Percentiles rank a stretch among this genome's conserved stretches.
phyloP scores from a whole-genome alignment of 73 alveolate species.

The Blepharisma japonicum region DNA sequence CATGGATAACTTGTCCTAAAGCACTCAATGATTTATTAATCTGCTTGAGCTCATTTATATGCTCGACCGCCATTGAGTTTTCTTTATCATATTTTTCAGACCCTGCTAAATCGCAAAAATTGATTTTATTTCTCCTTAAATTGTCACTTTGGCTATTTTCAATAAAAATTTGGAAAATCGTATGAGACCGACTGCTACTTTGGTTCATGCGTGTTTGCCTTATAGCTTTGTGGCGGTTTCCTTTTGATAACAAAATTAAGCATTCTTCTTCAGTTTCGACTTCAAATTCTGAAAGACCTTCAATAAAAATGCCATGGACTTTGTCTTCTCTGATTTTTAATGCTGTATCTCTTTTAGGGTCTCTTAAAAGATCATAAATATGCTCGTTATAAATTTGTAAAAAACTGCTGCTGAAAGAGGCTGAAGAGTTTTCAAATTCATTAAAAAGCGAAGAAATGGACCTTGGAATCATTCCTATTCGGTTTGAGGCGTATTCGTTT shows the following conservation, averaged over 20 bases:
- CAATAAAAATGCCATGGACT: conserved; percentile 64
- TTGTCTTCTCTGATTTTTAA: conserved; percentile 55
- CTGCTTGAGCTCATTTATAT: conserved; percentile 74
- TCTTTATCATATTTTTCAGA: conserved; percentile 84
- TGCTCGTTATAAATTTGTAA: conserved; percentile 95
- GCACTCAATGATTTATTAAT: conserved; percentile 81
- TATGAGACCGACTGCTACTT: conserved; percentile 66
- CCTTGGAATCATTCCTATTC: neutral
- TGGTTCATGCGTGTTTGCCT: conserved; percentile 82
- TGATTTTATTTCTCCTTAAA: conserved; percentile 52
- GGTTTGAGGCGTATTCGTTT: neutral
- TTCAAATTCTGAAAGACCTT: conserved; percentile 61
- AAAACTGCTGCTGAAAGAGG: conserved; percentile 63
- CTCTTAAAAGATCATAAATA: conserved; percentile 88
- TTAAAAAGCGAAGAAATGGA: conserved; percentile 12
- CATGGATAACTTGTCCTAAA: conserved; percentile 87
- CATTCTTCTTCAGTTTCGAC: conserved; percentile 65
- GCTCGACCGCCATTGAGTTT: conserved; percentile 61
- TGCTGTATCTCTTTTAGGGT: conserved; percentile 37
- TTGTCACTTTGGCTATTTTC: conserved; percentile 43
- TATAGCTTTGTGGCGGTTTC: conserved; percentile 66
- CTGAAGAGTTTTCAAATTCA: conserved; percentile 47
- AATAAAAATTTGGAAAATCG: conserved; percentile 60
- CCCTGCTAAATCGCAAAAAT: conserved; percentile 92
- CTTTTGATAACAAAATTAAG: conserved; percentile 54